Base-by-base conservation (phyloP, 176 grass and related monocot species). In the Elaeis guineensis region DNA sequence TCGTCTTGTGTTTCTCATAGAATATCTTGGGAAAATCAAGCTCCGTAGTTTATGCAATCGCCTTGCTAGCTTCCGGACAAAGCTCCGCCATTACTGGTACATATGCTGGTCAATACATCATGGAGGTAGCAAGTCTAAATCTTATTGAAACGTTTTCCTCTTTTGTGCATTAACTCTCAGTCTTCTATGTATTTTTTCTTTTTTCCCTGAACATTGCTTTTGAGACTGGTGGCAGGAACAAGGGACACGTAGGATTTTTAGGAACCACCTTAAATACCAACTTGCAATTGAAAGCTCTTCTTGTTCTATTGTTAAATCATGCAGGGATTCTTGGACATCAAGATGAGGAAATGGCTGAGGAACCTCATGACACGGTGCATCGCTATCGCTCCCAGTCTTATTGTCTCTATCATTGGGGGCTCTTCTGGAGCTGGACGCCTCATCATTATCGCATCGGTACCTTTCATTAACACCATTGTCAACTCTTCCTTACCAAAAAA, bases 11-110 rank as follows among this genome's bases (percentile, higher is more conserved):
- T 44, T 26, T 12, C 35, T 44, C 35, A 44, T 44, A 44, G 35
- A 97, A 91, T 71, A 87, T 97, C 7, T 69, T 97, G 15, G 93
- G 93, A 50, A 91, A 49, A 76, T 88, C 87, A 59, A 91, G 93
- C 60, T 57, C 92, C 5, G 69, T 79, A 3, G 75, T 97, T 5
- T 97, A 89, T 19, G 92, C 83, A 53, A 78, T 97, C 0, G 84
- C 93, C 16, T 69, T 97, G 44, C 51, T 97, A 48, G 93, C 93
- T n/a, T 91, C 93, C 23, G 87, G 93, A 18, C 93, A 97, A 69
- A 89, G 87, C 67, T 97, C 93, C 0, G 80, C 87, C 12, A 97
- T 97, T 32, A 91, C 87, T 7, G 93, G 93, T 50, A 97, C 93
- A 14, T 97, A 97, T 18, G 71, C 87, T 0, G 93, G 93, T 7